Conservation (phyloP, 2,329 filamentous ascomycete genomes). For the Fusarium multiceps region DNA sequence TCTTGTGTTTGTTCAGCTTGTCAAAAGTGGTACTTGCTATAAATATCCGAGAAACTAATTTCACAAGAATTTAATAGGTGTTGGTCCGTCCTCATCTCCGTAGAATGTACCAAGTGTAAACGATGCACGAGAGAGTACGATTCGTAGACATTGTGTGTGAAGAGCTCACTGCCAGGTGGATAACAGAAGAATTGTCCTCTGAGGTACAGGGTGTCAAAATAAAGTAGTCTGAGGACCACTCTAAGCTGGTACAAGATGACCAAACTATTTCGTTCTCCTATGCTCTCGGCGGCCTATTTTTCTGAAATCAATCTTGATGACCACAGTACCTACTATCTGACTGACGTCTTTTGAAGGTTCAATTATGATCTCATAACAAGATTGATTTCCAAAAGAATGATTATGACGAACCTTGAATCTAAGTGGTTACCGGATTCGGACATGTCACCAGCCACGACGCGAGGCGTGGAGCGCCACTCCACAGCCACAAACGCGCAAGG, state of each 20-base stretch:
- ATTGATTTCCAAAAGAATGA: not conserved
- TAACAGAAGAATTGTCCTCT: not conserved
- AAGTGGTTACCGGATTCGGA: conserved; percentile 24
- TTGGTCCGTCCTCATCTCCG: not conserved
- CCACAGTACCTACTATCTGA: not conserved
- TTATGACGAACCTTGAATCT: conserved; percentile 5
- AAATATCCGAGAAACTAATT: not conserved
- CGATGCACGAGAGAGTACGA: not conserved
- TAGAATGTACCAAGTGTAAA: not conserved
- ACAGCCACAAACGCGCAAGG: conserved; percentile 38
- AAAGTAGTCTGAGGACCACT: not conserved
- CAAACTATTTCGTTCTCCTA: not conserved
- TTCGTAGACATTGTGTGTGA: not conserved
- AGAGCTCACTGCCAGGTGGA: not conserved
- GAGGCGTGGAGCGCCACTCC: conserved; percentile 20
- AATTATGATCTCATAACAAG: not conserved
- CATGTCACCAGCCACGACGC: conserved; percentile 31
- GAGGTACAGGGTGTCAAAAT: not conserved
- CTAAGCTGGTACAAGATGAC: not conserved
- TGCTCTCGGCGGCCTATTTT: not conserved
- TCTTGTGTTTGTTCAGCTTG: not conserved
- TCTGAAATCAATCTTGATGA: not conserved
- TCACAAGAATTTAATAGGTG: not conserved
- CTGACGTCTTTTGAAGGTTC: not conserved
- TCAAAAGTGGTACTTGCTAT: not conserved